Percentiles rank a stretch among this genome's conserved stretches.
Conservation (phyloP, 2,329 filamentous ascomycete species). For the Trichoderma brevicompactum region DNA sequence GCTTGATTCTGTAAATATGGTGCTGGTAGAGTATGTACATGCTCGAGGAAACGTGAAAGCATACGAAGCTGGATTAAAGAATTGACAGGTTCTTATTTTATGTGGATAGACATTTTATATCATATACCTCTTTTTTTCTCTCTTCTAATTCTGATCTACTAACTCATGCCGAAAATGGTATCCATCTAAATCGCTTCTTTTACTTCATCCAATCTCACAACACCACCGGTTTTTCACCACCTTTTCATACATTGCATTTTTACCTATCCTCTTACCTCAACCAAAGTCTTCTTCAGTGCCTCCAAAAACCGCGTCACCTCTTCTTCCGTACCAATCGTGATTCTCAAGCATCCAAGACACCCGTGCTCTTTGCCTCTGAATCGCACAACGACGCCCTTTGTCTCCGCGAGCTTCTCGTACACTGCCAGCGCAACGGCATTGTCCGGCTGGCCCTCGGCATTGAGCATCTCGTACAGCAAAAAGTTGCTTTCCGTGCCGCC, state of each 20-base stretch:
- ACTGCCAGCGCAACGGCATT: constrained; percentile 78
- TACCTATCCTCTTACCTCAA: constrained; percentile 46
- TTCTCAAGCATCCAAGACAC: constrained; percentile 84
- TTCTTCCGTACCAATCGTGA: constrained; percentile 87
- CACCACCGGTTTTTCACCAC: neutral
- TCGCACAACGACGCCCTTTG: constrained; percentile 85
- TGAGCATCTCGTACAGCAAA: constrained; percentile 84
- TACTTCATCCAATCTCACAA: neutral
- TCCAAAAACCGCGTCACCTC: constrained; percentile 81
- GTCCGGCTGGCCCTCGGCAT: constrained; percentile 72
- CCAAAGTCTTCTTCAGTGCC: constrained; percentile 61
- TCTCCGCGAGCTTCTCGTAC: constrained; percentile 84
- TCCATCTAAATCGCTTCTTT: neutral
- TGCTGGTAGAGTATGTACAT: constrained; percentile 7
- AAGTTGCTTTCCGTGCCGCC: constrained; percentile 88
- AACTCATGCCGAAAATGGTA: neutral
- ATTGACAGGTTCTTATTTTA: neutral
- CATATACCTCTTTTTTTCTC: neutral
- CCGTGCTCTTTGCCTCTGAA: constrained; percentile 93
- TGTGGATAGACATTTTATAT: neutral
- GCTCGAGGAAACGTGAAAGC: neutral
- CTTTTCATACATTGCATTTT: neutral
- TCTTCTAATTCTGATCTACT: neutral
- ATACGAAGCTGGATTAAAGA: neutral
- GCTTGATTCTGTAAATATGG: constrained; percentile 16